These are phyloP conservation scores for Leptographium flavum DNA, from an alignment of 2,329 filamentous ascomycete genomes.

Conservation along the genomic window DNA sequence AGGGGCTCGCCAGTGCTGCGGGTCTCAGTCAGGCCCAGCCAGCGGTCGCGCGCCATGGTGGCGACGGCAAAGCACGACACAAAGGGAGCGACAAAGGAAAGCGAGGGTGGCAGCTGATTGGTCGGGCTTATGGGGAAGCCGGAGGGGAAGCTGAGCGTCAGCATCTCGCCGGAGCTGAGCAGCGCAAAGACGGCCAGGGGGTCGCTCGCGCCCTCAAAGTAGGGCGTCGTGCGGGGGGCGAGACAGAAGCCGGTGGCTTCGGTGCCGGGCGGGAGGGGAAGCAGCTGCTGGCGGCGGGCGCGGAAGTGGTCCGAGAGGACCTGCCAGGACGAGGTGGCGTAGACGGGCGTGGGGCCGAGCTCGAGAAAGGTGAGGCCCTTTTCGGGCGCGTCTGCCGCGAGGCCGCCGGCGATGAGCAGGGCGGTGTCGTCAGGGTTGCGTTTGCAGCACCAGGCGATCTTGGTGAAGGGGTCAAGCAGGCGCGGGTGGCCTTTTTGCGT, in stretches of 20 bases:
- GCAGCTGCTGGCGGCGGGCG: constrained; percentile 55
- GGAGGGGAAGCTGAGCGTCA: constrained; percentile 83
- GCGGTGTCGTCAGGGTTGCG: constrained; percentile 87
- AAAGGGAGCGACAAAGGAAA: constrained; percentile 85
- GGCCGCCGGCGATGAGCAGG: constrained; percentile 72
- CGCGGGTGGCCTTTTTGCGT: constrained; percentile 31
- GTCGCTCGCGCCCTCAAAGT: constrained; percentile 79
- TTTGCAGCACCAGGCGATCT: constrained; percentile 87
- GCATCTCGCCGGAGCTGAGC: constrained; percentile 72
- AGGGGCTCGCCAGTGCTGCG: constrained; percentile 66
- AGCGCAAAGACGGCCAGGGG: constrained; percentile 73
- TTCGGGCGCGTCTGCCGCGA: constrained; percentile 47
- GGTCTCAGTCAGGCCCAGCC: constrained; percentile 83
- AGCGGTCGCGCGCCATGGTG: constrained; percentile 61
- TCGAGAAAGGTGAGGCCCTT: constrained; percentile 84
- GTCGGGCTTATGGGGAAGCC: constrained; percentile 84
- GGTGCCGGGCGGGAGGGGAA: constrained; percentile 64
- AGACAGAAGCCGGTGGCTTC: constrained; percentile 70
- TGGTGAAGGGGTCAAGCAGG: constrained; percentile 59
- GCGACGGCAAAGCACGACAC: constrained; percentile 60
- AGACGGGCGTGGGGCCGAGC: constrained; percentile 74
- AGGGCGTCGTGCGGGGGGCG: constrained; percentile 68
- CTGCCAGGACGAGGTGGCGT: constrained; percentile 86
- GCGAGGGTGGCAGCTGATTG: constrained; percentile 77
- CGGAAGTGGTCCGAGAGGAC: constrained; percentile 64